phyloP scores from a whole-genome alignment of 495 filamentous ascomycete genomes.

The Hypoxylon fragiforme region DNA sequence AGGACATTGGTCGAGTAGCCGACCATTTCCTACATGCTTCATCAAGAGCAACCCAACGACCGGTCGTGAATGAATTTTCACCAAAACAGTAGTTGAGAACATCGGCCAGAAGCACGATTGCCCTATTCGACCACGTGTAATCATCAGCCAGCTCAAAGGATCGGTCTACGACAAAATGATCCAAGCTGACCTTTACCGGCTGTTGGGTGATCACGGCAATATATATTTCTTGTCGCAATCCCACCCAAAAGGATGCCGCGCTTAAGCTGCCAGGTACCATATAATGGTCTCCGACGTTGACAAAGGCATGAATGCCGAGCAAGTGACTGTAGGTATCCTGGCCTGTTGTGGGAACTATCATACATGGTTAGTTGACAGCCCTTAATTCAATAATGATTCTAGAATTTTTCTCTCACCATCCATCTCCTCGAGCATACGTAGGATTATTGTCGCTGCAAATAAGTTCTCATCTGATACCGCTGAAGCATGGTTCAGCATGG shows the following conservation, averaged over 20 bases:
- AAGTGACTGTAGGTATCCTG: constrained; percentile 51
- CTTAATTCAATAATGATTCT: neutral
- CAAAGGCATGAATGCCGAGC: constrained; percentile 55
- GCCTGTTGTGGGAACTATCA: constrained; percentile 41
- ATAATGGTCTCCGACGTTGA: constrained; percentile 43
- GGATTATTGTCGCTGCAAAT: constrained; percentile 63
- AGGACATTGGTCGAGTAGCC: constrained; percentile 39
- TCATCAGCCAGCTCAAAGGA: constrained; percentile 47
- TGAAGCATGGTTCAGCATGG: constrained; percentile 52
- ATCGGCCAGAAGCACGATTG: constrained; percentile 56
- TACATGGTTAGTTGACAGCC: constrained; percentile 13
- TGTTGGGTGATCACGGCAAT: constrained; percentile 55
- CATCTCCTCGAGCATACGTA: constrained; percentile 64
- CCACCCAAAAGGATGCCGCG: constrained; percentile 60
- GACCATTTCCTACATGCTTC: constrained; percentile 41
- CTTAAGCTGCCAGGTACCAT: constrained; percentile 47
- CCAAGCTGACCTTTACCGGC: constrained; percentile 46
- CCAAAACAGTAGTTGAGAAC: constrained; percentile 58
- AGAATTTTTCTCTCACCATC: constrained; percentile 46
- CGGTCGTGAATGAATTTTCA: constrained; percentile 19
- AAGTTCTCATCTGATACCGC: constrained; percentile 62
- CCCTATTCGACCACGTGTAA: constrained; percentile 57
- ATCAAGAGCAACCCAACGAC: constrained; percentile 43
- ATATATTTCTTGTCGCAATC: constrained; percentile 61
- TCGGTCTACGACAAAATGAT: constrained; percentile 48